Evolutionary conservation across 331 rosid species (phyloP).

Genomic region (Telfairia occidentalis): DNA sequence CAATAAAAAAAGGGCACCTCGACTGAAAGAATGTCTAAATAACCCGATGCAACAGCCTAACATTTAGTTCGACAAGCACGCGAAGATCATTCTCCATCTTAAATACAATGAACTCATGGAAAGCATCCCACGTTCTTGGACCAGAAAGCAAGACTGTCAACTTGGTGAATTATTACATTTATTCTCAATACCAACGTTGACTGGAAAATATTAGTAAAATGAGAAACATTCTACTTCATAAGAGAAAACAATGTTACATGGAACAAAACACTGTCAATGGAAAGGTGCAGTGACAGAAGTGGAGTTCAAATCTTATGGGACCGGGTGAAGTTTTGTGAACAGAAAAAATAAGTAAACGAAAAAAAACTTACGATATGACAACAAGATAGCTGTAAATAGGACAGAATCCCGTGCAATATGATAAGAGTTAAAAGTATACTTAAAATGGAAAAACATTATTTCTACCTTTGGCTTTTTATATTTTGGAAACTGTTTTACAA

Average conservation of each 20-base stretch:
- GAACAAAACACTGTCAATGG: background rate
- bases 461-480: background rate
- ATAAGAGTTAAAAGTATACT: background rate
- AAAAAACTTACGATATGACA: background rate
- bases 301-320: background rate
- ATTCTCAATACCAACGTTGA: background rate
- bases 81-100: background rate
- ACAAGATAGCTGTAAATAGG: background rate
- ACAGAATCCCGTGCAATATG: background rate
- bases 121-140: background rate
- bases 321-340: background rate
- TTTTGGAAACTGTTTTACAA: background rate
- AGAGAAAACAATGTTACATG: background rate
- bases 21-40: background rate
- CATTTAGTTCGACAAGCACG: background rate
- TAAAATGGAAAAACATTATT: background rate
- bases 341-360: background rate
- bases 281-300: background rate
- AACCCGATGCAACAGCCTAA: background rate
- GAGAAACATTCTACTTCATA: background rate
- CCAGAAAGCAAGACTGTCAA: background rate
- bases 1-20: background rate
- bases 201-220: background rate
- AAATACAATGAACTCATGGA: background rate
- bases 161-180: background rate